Conservation (phyloP, 169 alveolate species). For the Eimeria necatrix region DNA sequence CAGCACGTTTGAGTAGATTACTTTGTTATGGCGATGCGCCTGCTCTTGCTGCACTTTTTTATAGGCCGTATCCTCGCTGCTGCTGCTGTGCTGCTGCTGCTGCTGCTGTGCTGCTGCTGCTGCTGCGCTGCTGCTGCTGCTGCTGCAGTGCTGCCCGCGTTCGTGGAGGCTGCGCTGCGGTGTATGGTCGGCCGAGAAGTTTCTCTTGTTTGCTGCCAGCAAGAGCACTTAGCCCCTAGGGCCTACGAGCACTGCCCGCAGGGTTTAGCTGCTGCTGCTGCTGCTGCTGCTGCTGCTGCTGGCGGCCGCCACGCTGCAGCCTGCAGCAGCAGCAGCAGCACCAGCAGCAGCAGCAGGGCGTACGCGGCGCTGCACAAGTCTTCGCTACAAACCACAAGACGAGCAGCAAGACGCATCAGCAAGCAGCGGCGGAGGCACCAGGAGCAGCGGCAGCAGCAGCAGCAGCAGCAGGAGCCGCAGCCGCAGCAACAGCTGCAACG, state of each 20-base stretch:
- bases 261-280: not conserved
- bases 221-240: not conserved
- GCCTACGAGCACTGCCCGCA: slow-evolving; percentile 4
- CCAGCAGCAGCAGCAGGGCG: not conserved
- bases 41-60: not conserved
- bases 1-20: too few relatives aligned
- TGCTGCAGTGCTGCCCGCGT: not conserved
- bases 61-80: not conserved
- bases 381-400: not conserved
- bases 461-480: too few relatives aligned
- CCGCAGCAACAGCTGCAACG: too few relatives aligned
- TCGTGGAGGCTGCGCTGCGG: not conserved
- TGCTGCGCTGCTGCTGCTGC: too few relatives aligned
- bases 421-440: too few relatives aligned
- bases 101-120: too few relatives aligned
- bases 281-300: not conserved
- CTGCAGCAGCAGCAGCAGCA: not conserved
- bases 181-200: not conserved
- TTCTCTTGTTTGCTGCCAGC: not conserved
- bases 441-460: too few relatives aligned
- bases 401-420: not conserved
- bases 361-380: not conserved
- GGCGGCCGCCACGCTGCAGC: too few relatives aligned
- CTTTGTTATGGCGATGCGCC: too few relatives aligned
- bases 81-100: too few relatives aligned